Base-by-base conservation (phyloP, 176 grass and related monocot genomes). In the Thalia dealbata region DNA sequence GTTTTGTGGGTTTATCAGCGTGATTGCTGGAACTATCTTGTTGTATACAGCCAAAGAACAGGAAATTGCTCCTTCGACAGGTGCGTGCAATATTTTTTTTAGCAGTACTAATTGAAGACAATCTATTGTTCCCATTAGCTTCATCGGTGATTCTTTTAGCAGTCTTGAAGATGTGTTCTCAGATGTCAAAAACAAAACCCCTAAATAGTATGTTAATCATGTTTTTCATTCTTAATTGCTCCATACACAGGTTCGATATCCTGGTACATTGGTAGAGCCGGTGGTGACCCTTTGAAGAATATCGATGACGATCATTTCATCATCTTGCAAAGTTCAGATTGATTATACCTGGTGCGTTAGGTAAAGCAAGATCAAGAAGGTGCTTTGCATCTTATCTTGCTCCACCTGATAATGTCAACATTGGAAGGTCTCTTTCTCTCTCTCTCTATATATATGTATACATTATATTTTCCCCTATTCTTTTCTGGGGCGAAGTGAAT, bases 11-110 rank as follows among this genome's bases (percentile, higher is more conserved):
- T 83, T 99, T 26, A 73, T 99, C 71, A 93, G 87, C 27, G 92
- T 99, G 50, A 85, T 99, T 81, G 81, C 95, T 69, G 95, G 95
- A 54, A 93, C 95, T 50, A 58, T 99, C 77, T 81, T 99, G 75
- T 79, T 99, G 84, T 90, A 93, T 50, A 80, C 85, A n/a, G 70
- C 84, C 38, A 92, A 86, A 66, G 81, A 92, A 67, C 82, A 84
- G 70, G 83, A 91, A 64, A 19, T 82, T 1, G 52, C 83, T 80
- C 78, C 81, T 71, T 50, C 88, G 51, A 70, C 92, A 81, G 88
- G 86, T 88, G 79, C 0, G 29, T 2, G 27, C 56, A 72, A 29
- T 52, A 72, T n/a, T n/a, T n/a, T n/a, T n/a, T n/a, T n/a, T n/a
- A n/a, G n/a, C n/a, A n/a, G n/a, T n/a, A n/a, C n/a, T n/a, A n/a